Evolutionary conservation across 208 protist species (phyloP).

Genomic region (Naegleria lovaniensis): DNA sequence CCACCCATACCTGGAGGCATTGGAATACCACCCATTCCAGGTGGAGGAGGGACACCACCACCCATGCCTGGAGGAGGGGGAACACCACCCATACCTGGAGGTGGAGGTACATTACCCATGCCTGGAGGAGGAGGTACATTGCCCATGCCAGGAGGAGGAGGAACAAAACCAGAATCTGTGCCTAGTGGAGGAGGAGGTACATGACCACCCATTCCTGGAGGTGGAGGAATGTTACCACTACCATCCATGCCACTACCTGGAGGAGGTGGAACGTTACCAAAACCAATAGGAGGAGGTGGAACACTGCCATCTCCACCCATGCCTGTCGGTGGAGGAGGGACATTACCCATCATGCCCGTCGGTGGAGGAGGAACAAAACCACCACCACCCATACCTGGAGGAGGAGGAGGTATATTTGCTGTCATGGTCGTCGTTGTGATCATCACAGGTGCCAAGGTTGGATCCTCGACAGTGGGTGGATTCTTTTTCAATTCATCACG

Average conservation of each 20-base stretch:
- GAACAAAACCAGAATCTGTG: not conserved
- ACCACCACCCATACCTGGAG: not conserved
- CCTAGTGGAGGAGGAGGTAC: not conserved
- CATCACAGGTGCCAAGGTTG: not conserved
- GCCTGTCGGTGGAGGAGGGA: not conserved
- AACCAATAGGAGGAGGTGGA: not conserved
- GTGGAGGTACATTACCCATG: not conserved
- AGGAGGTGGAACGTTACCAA: not conserved
- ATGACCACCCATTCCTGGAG: not conserved
- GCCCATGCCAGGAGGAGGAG: not conserved
- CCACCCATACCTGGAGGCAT: slow-evolving; percentile 7
- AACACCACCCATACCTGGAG: not conserved
- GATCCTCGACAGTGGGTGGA: not conserved
- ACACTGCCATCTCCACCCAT: not conserved
- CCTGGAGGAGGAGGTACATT: not conserved
- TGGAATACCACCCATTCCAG: not conserved
- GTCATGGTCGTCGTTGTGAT: not conserved
- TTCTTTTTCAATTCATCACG: not conserved
- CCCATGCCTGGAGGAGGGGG: slow-evolving; percentile 8
- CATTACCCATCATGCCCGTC: not conserved
- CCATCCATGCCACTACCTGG: not conserved
- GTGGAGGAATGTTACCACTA: not conserved
- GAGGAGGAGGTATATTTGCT: not conserved
- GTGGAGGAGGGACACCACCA: not conserved
- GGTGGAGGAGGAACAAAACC: slow-evolving; percentile 1